These are phyloP conservation scores for Quercus variabilis DNA, from an alignment of 306 rosid genomes.

Conservation along the genomic window DNA sequence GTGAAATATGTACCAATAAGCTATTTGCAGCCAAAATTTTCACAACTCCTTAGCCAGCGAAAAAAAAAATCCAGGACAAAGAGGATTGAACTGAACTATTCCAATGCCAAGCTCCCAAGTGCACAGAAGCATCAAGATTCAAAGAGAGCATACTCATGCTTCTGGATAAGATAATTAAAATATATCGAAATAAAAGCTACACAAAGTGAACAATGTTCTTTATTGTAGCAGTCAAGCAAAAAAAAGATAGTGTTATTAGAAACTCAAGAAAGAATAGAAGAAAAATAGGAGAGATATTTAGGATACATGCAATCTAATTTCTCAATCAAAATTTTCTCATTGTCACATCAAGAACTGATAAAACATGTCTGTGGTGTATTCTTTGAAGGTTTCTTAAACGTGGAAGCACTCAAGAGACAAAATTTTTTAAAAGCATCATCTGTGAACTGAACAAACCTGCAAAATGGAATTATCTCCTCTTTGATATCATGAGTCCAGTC, in stretches of 20 bases:
- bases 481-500: conserved; percentile 67
- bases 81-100: no score
- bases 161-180: no score
- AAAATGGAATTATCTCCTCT: conserved; percentile 59
- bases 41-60: no score
- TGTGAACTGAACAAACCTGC: conserved; percentile 41
- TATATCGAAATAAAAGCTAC: background rate
- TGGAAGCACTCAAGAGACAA: no score
- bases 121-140: no score
- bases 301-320: background rate
- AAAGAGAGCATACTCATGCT: no score
- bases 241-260: background rate
- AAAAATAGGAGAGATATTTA: background rate
- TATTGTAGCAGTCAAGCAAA: background rate
- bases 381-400: no score
- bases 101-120: no score
- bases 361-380: background rate
- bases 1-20: background rate
- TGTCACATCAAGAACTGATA: background rate
- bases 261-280: background rate
- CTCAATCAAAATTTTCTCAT: background rate
- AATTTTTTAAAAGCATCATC: no score
- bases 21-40: no score
- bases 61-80: no score
- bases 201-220: background rate